A percentile compares a stretch with the other conserved stretches of the same genome.
These are phyloP conservation scores for Austroboletus olivaceoglutinosus DNA, from an alignment of 1,284 basidiomycete genomes.

Conservation along the genomic window DNA sequence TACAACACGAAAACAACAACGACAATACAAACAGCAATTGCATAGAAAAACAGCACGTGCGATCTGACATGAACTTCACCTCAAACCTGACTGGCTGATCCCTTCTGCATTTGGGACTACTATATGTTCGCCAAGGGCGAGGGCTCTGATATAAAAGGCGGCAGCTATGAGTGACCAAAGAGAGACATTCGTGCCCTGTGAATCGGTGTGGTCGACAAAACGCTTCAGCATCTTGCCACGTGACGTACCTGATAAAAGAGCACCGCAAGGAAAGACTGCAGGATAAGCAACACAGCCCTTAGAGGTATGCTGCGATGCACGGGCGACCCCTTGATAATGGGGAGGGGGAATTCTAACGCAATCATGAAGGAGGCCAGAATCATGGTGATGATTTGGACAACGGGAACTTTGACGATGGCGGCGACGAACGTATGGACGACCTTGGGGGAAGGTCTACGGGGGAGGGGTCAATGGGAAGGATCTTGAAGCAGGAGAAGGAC, in stretches of 20 bases:
- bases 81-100: slow-evolving; percentile 57
- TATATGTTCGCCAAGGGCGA: slow-evolving; percentile 63
- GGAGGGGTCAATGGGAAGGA: not conserved
- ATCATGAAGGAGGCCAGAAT: slow-evolving; percentile 56
- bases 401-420: slow-evolving; percentile 71
- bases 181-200: slow-evolving; percentile 72
- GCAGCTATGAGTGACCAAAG: slow-evolving; percentile 71
- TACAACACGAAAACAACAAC: not conserved
- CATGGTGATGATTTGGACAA: slow-evolving; percentile 68
- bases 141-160: slow-evolving; percentile 60
- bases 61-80: too few species aligned
- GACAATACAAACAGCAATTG: not conserved
- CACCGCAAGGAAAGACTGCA: slow-evolving; percentile 64
- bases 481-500: slow-evolving; percentile 32
- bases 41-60: not conserved
- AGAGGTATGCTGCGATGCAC: slow-evolving; percentile 66
- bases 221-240: slow-evolving; percentile 17
- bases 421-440: slow-evolving; percentile 62
- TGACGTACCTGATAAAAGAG: slow-evolving; percentile 74
- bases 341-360: slow-evolving; percentile 66
- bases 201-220: slow-evolving; percentile 5
- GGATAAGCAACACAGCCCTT: slow-evolving; percentile 60
- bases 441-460: slow-evolving; percentile 58
- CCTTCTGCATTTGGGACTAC: slow-evolving; percentile 63
- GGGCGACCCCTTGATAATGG: slow-evolving; percentile 52